Base-by-base conservation (phyloP, 805 yeast genomes). In the Suhomyces vadensis region DNA sequence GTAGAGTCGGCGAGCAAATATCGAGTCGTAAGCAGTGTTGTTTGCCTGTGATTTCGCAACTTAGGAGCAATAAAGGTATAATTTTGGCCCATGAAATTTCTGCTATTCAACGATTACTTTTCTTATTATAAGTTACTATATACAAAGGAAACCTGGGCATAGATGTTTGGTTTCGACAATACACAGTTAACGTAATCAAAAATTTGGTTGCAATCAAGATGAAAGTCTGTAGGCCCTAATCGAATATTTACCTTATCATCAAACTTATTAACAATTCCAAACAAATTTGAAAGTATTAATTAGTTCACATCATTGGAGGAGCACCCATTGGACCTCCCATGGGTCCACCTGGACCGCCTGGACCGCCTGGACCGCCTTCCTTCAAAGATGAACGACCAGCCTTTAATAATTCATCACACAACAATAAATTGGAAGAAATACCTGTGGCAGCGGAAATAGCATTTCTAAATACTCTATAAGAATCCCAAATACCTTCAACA, bases 371-470 rank as follows among this genome's bases (percentile, higher is more conserved):
- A 7, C 47, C 56, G 9, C 56, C 56, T 44, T 82, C 82, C 67
- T 91, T 89, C 71, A 90, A 75, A 8, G 96, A 87, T 10, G 96
- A 88, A 56, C 95, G 81, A 39, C 99, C 99, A 2, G 99, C 99
- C 71, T 92, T 90, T 60, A 94, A 77, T 53, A 94, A 76, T 70
- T 94, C 99, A 70, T 94, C 99, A 74, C 99, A 94, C 50, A 94
- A 75, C 53, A 94, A 77, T 57, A 94, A 72, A 63, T 94, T 94
- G 51, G 94, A 83, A 1, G 99, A 92, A 58, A 94, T 94, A 42
- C 97, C 96, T 1, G 95, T 85, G 29, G 98, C 96, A 37, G 95
- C 83, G 40, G 90, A 82, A 42, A 94, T 74, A 7, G 96, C 96
- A 64, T 94, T 94, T 71, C 99, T 82, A 48, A 94, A 72, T 31